These are phyloP conservation scores for Aurantiochytrium sp. DNA, from an alignment of 108 stramenopile species.

Conservation along the genomic window DNA sequence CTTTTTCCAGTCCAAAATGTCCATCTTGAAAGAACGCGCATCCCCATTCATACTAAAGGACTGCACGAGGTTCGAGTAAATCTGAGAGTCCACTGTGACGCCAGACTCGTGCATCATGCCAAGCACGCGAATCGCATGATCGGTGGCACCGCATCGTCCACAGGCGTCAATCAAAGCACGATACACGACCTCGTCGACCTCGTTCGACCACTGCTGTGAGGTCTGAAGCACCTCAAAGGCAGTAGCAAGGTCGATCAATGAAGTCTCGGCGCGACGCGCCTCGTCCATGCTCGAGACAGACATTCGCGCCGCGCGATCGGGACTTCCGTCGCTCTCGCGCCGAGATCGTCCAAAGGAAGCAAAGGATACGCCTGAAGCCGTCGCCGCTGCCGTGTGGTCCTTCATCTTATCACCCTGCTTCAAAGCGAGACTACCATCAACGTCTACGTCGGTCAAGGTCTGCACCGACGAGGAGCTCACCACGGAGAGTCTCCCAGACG, in stretches of 20 bases:
- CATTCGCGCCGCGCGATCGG: neutral
- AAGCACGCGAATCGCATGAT: neutral
- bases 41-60: slow-evolving; percentile 5
- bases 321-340: no score
- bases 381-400: no score
- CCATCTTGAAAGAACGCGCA: neutral
- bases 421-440: neutral
- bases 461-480: neutral
- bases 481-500: neutral
- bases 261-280: neutral
- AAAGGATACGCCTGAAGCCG: no score
- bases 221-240: slow-evolving; percentile 6
- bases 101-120: slow-evolving; percentile 17
- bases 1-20: slow-evolving; percentile 12
- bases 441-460: neutral
- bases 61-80: slow-evolving; percentile 7
- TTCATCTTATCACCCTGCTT: no score
- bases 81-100: neutral
- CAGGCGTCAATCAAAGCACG: slow-evolving; percentile 4
- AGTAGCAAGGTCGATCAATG: neutral
- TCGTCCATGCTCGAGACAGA: neutral
- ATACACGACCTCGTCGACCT: neutral
- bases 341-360: no score
- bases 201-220: neutral
- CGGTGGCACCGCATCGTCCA: neutral